Evolutionary conservation across 2,329 filamentous ascomycete genomes (phyloP).

Genomic region (Fusarium armeniacum): DNA sequence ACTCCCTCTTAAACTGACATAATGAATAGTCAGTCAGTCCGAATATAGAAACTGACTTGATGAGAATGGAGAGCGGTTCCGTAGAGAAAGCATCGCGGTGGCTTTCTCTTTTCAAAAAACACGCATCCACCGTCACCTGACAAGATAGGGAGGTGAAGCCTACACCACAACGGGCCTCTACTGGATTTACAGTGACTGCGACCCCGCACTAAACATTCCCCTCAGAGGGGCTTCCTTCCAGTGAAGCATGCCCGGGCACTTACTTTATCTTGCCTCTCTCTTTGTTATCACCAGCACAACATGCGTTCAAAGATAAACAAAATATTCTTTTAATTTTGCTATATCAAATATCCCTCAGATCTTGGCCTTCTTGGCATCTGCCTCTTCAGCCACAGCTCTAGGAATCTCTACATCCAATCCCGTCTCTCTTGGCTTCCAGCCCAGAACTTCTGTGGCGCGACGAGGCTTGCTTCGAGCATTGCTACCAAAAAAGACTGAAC

Average conservation of each 20-base stretch:
- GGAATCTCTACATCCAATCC: constrained; percentile 61
- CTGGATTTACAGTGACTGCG: neutral
- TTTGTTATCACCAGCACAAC: neutral
- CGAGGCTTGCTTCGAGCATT: constrained; percentile 68
- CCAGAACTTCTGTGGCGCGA: constrained; percentile 66
- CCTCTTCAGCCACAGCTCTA: constrained; percentile 48
- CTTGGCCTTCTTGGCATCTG: constrained; percentile 12
- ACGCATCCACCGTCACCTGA: constrained; percentile 11
- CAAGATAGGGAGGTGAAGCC: constrained; percentile 32
- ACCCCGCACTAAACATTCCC: constrained; percentile 21
- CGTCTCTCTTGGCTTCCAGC: constrained; percentile 66
- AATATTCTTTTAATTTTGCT: neutral
- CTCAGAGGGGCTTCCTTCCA: constrained; percentile 8
- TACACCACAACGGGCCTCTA: neutral
- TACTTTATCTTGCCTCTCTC: neutral
- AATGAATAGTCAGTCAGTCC: neutral
- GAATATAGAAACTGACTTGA: neutral
- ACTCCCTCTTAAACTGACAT: neutral
- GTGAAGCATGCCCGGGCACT: neutral
- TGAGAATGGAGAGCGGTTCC: constrained; percentile 23
- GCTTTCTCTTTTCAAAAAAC: constrained; percentile 39
- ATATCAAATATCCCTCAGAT: constrained; percentile 4
- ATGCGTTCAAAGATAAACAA: constrained; percentile 2
- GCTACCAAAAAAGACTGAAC: constrained; percentile 66
- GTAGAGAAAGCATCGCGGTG: constrained; percentile 34